Conservation (phyloP, 768 basidiomycete genomes). For the Strobilomyces echinocephalus region DNA sequence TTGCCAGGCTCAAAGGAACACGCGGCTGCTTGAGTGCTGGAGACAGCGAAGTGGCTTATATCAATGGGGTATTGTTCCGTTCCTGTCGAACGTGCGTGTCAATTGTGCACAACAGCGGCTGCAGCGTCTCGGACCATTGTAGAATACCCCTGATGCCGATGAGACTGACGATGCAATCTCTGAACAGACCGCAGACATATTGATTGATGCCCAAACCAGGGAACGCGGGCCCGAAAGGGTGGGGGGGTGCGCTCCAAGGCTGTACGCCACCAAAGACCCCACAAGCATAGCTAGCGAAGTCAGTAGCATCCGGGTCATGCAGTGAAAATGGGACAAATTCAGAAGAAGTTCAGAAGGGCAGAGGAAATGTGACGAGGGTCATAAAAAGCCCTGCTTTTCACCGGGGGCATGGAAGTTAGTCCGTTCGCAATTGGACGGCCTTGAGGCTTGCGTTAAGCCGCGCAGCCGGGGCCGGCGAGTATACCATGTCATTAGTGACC, state of each 20-base stretch:
- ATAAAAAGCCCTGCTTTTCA: conserved; percentile 7
- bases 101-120: conserved; percentile 1
- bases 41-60: conserved; percentile 45
- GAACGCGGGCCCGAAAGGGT: background rate
- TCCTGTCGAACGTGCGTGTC: conserved; percentile 12
- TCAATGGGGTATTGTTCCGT: conserved; percentile 35
- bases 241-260: background rate
- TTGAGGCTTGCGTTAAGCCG: conserved; percentile 6
- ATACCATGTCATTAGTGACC: conserved; percentile 3
- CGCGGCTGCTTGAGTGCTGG: conserved; percentile 41
- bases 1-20: conserved; percentile 60
- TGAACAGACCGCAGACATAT: conserved; percentile 13
- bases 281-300: conserved; percentile 7
- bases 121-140: conserved; percentile 13
- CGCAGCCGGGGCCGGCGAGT: conserved; percentile 1
- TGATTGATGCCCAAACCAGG: background rate
- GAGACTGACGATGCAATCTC: conserved; percentile 22
- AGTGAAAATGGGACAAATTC: background rate
- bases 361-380: conserved; percentile 5
- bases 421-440: conserved; percentile 3
- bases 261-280: conserved; percentile 5
- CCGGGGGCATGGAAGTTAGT: background rate
- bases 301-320: conserved; percentile 4
- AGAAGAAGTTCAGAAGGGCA: conserved; percentile 4
- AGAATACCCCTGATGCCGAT: conserved; percentile 19